Evolutionary conservation across 2,329 filamentous ascomycete species (phyloP).

Genomic region (Hypoxylon sp.): DNA sequence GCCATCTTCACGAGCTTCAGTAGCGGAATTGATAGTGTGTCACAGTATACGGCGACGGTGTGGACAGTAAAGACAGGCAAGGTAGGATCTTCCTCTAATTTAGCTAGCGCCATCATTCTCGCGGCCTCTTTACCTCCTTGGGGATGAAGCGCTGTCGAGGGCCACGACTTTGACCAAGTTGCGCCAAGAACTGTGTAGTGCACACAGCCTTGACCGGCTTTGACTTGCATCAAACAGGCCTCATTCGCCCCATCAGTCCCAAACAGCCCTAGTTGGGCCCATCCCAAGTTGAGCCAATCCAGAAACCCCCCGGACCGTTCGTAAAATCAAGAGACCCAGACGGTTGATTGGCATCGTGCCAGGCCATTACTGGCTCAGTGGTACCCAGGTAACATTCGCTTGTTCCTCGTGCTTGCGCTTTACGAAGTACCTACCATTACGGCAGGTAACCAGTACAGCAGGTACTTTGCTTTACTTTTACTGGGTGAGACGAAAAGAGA

Average conservation of each 20-base stretch:
- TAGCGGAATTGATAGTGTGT: not conserved
- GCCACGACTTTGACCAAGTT: too few species aligned
- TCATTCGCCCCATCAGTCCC: not conserved
- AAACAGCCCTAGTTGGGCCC: not conserved
- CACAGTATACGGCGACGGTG: not conserved
- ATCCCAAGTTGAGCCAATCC: too few species aligned
- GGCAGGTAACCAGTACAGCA: too few species aligned
- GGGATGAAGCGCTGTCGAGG: not conserved
- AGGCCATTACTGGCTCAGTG: not conserved
- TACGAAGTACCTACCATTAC: too few species aligned
- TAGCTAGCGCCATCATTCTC: not conserved
- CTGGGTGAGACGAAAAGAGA: not conserved
- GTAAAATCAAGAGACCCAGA: constrained; percentile 13
- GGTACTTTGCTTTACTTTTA: too few species aligned
- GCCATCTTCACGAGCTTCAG: not conserved
- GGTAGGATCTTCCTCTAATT: not conserved
- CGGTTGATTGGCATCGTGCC: constrained; percentile 28
- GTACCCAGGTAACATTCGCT: constrained; percentile 24
- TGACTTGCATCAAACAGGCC: not conserved
- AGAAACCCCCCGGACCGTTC: constrained; percentile 18
- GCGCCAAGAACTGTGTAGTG: not conserved
- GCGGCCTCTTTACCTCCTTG: not conserved
- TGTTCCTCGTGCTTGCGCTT: constrained; percentile 14
- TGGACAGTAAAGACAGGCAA: not conserved
- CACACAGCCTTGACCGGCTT: too few species aligned